Conservation (phyloP, 495 filamentous ascomycete genomes). For the Penicillium canescens region DNA sequence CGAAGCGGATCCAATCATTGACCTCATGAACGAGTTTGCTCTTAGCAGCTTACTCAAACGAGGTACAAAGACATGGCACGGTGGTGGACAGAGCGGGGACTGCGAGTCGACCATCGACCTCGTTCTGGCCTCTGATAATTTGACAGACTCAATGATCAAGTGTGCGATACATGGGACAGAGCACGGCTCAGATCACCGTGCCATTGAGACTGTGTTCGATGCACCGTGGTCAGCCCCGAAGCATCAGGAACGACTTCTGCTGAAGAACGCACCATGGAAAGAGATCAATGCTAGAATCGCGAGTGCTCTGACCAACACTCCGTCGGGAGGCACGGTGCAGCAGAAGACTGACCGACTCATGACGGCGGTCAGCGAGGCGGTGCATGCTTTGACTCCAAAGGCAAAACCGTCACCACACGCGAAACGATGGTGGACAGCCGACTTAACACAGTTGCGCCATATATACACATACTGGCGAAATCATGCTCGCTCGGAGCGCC, state of each 20-base stretch:
- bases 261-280: constrained; percentile 33
- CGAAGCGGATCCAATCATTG: constrained; percentile 36
- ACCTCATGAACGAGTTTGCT: constrained; percentile 32
- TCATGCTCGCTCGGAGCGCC: background rate
- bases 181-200: constrained; percentile 34
- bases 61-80: constrained; percentile 33
- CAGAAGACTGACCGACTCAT: constrained; percentile 22
- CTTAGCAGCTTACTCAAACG: constrained; percentile 30
- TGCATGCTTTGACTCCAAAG: constrained; percentile 13
- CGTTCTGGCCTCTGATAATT: constrained; percentile 22
- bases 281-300: constrained; percentile 25
- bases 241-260: constrained; percentile 22
- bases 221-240: constrained; percentile 8
- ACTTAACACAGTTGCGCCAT: constrained; percentile 10
- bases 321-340: constrained; percentile 17
- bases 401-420: constrained; percentile 17
- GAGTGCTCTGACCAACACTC: constrained; percentile 11
- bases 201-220: constrained; percentile 33
- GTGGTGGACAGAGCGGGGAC: constrained; percentile 16
- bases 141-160: constrained; percentile 21
- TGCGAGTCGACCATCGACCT: constrained; percentile 30
- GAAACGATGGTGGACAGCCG: constrained; percentile 17
- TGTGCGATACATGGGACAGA: constrained; percentile 27
- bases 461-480: constrained; percentile 14
- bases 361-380: constrained; percentile 5